Evolutionary conservation across 2,329 filamentous ascomycete species (phyloP).

Genomic region (Xylaria sp.): DNA sequence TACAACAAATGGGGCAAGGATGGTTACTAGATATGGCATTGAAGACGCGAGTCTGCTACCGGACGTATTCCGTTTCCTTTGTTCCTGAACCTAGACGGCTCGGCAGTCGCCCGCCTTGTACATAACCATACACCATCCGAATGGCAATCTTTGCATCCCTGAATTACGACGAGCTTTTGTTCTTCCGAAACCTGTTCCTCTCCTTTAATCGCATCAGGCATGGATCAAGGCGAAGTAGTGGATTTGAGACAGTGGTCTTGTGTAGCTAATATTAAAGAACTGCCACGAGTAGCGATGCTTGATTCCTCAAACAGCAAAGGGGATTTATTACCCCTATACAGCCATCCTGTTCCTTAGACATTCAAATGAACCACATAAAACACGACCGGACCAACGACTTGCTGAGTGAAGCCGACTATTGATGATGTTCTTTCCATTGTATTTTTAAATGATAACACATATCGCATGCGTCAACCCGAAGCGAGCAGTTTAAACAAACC

Average conservation of each 20-base stretch:
- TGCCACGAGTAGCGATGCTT: too few species aligned
- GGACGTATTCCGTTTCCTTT: conserved; percentile 22
- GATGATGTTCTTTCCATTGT: neutral
- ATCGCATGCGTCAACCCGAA: neutral
- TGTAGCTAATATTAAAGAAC: too few species aligned
- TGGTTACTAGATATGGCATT: conserved; percentile 49
- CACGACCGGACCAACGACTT: too few species aligned
- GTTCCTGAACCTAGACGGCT: conserved; percentile 25
- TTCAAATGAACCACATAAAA: too few species aligned
- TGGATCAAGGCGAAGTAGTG: neutral
- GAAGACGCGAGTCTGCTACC: conserved; percentile 19
- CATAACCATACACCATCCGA: conserved; percentile 29
- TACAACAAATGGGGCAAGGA: conserved; percentile 99
- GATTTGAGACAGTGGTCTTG: too few species aligned
- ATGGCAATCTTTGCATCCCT: conserved; percentile 14
- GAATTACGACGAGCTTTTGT: neutral
- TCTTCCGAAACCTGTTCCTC: neutral
- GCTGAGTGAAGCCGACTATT: neutral
- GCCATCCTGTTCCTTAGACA: neutral
- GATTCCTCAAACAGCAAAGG: too few species aligned
- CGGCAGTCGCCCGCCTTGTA: conserved; percentile 31
- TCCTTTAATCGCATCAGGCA: neutral
- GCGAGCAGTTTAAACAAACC: neutral
- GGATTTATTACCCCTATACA: too few species aligned
- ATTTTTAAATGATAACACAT: neutral